These are phyloP conservation scores for Aphanomyces astaci DNA, from an alignment of 352 stramenopile species.

Conservation along the genomic window DNA sequence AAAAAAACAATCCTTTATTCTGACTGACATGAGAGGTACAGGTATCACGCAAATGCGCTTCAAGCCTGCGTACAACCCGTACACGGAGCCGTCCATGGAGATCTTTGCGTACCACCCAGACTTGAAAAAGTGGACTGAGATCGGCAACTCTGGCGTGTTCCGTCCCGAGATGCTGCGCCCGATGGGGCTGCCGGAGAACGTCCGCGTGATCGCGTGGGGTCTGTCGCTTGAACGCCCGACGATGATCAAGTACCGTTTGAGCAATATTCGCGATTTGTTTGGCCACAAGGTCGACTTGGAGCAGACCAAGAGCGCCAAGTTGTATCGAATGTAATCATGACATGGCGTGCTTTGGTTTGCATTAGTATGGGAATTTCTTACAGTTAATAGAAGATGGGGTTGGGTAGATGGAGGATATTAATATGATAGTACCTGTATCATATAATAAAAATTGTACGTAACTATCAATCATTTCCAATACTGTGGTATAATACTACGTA, in stretches of 20 bases:
- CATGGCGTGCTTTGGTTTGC: too few relatives aligned
- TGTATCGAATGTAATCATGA: conserved; percentile 45
- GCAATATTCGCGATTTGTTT: conserved; percentile 99
- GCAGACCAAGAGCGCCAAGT: conserved; percentile 88
- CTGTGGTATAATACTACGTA: too few relatives aligned
- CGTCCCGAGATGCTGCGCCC: conserved; percentile 98
- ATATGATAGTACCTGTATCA: too few relatives aligned
- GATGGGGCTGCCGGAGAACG: conserved; percentile 98
- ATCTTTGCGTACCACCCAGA: conserved; percentile 99
- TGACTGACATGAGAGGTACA: neutral
- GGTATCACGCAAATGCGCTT: conserved; percentile 97
- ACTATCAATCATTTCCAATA: too few relatives aligned
- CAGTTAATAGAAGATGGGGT: too few relatives aligned
- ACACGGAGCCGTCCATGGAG: conserved; percentile 99
- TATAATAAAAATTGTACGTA: too few relatives aligned
- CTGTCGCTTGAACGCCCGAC: conserved; percentile 98
- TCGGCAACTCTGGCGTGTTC: conserved; percentile 99
- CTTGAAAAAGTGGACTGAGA: conserved; percentile 99
- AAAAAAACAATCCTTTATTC: too few relatives aligned
- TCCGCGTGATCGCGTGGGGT: conserved; percentile 98
- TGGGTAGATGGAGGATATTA: too few relatives aligned
- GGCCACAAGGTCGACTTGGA: conserved; percentile 98
- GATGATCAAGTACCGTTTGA: conserved; percentile 99
- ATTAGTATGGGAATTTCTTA: too few relatives aligned
- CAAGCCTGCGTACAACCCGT: conserved; percentile 99